A percentile compares a stretch with the other conserved stretches of the same genome.
These are phyloP conservation scores for Scheffersomyces coipomensis DNA, from an alignment of 805 yeast genomes.

Conservation along the genomic window DNA sequence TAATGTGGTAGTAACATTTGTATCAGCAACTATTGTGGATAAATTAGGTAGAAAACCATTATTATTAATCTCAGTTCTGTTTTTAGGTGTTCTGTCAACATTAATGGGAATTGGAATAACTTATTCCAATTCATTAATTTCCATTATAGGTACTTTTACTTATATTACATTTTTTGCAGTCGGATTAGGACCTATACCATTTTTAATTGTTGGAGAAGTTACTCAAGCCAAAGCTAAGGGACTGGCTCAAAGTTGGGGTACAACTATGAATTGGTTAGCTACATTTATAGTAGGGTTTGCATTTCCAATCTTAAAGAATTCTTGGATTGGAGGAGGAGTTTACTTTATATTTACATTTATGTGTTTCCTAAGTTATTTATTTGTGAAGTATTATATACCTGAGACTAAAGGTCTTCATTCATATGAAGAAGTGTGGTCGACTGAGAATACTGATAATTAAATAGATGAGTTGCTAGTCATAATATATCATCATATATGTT, in stretches of 20 bases:
- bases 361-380: constrained; percentile 49
- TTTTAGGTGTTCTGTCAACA: constrained; percentile 67
- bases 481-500: too few species aligned
- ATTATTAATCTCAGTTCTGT: constrained; percentile 57
- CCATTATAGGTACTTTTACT: constrained; percentile 63
- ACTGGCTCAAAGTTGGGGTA: constrained; percentile 90
- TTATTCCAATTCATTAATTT: constrained; percentile 40
- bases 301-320: constrained; percentile 70
- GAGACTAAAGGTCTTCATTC: constrained; percentile 69
- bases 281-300: constrained; percentile 78
- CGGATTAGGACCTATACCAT: constrained; percentile 96
- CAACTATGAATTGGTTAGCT: constrained; percentile 86
- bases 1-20: constrained; percentile 72
- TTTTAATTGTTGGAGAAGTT: constrained; percentile 83
- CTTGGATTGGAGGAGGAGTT: constrained; percentile 68
- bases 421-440: constrained; percentile 67
- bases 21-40: constrained; percentile 77
- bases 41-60: constrained; percentile 65
- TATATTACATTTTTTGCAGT: constrained; percentile 86
- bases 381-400: constrained; percentile 54
- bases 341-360: constrained; percentile 68
- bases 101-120: constrained; percentile 68
- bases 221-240: constrained; percentile 78
- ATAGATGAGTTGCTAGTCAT: too few species aligned
- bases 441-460: constrained; percentile 10